Percentiles rank a stretch among this genome's conserved stretches.
Evolutionary conservation across 2,329 filamentous ascomycete species (phyloP).

Genomic region (Pseudocercospora musae): DNA sequence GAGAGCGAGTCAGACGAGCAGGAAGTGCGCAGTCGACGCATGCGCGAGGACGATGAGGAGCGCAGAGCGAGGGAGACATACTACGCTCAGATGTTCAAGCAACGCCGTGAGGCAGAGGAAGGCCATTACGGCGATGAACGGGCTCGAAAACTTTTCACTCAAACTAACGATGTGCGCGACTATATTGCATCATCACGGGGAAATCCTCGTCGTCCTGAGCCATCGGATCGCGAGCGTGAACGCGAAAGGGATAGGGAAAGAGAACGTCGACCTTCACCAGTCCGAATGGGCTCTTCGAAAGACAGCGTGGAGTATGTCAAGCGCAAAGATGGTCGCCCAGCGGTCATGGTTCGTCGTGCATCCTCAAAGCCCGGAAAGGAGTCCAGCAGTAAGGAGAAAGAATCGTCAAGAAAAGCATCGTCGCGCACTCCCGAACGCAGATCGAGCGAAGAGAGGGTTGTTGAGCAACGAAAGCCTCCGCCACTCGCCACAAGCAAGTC

Average conservation of each 20-base stretch:
- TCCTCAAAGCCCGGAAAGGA: conserved; percentile 22
- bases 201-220: neutral
- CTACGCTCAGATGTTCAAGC: conserved; percentile 23
- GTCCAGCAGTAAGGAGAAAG: conserved; percentile 14
- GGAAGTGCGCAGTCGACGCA: conserved; percentile 16
- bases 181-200: conserved; percentile 27
- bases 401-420: conserved; percentile 20
- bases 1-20: conserved; percentile 31
- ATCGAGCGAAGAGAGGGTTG: conserved; percentile 26
- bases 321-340: conserved; percentile 24
- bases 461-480: conserved; percentile 27
- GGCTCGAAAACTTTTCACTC: conserved; percentile 26
- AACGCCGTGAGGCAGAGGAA: conserved; percentile 25
- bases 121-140: conserved; percentile 25
- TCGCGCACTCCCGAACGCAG: conserved; percentile 25
- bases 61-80: conserved; percentile 24
- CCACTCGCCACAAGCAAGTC: conserved; percentile 39
- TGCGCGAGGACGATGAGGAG: conserved; percentile 26
- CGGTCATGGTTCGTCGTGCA: conserved; percentile 26
- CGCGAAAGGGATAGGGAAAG: conserved; percentile 7
- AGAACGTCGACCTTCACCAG: conserved; percentile 29
- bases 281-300: conserved; percentile 27
- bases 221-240: conserved; percentile 1
- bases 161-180: conserved; percentile 28
- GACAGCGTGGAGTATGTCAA: conserved; percentile 30